A percentile compares a stretch with the other conserved stretches of the same genome.
These are phyloP conservation scores for Ustilago shanxiensis DNA, from an alignment of 1,284 basidiomycete genomes.

Conservation along the genomic window DNA sequence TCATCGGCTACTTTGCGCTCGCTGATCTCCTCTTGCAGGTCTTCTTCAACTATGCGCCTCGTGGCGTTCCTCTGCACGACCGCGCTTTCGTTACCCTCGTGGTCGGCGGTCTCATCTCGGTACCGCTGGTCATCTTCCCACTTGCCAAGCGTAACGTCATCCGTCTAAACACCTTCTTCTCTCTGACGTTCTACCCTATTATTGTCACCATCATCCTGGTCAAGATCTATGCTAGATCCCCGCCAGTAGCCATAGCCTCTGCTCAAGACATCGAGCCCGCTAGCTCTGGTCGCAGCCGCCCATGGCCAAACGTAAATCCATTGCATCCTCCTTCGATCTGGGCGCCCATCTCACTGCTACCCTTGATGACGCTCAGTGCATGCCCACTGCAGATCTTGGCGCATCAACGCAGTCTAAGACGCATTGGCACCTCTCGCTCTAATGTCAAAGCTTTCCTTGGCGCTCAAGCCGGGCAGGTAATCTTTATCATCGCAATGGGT, in stretches of 20 bases:
- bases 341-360: constrained; percentile 67
- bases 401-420: constrained; percentile 63
- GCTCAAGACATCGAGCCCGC: background rate
- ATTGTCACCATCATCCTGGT: constrained; percentile 54
- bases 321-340: constrained; percentile 58
- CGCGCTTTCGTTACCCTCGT: constrained; percentile 65
- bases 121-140: constrained; percentile 64
- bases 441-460: constrained; percentile 65
- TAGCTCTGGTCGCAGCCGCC: background rate
- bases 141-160: constrained; percentile 67
- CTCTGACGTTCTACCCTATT: constrained; percentile 59
- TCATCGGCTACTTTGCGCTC: constrained; percentile 67
- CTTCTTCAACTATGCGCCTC: constrained; percentile 63
- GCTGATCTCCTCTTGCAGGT: constrained; percentile 66
- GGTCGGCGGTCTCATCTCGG: constrained; percentile 58
- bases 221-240: constrained; percentile 47
- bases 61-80: constrained; percentile 61
- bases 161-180: constrained; percentile 60
- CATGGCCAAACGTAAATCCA: constrained; percentile 48
- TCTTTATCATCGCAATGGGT: constrained; percentile 51
- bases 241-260: background rate
- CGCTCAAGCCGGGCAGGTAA: constrained; percentile 62
- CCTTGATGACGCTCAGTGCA: constrained; percentile 62
- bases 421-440: constrained; percentile 59
- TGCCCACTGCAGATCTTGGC: constrained; percentile 67